Evolutionary conservation across 2,329 filamentous ascomycete species (phyloP).

Genomic region (Eutypella sp.): DNA sequence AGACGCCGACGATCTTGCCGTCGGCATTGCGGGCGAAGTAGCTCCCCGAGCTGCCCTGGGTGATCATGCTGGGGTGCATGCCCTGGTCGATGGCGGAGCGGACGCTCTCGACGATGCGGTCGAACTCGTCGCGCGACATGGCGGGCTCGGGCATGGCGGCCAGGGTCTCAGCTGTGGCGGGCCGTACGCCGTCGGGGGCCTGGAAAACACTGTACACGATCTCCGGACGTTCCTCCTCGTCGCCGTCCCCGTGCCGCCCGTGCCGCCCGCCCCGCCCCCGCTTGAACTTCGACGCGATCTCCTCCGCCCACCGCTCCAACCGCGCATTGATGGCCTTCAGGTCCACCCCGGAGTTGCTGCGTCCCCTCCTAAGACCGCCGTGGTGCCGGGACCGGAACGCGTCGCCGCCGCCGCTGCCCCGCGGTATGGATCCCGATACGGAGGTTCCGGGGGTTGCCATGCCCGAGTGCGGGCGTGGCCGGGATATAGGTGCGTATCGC

Average conservation of each 20-base stretch:
- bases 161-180: constrained; percentile 70
- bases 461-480: constrained; percentile 55
- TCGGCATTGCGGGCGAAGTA: constrained; percentile 92
- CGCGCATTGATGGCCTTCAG: constrained; percentile 97
- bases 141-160: constrained; percentile 55
- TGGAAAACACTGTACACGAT: constrained; percentile 98
- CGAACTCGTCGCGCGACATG: constrained; percentile 77
- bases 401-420: background rate
- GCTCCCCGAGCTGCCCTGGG: constrained; percentile 93
- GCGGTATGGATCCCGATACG: constrained; percentile 17
- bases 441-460: constrained; percentile 52
- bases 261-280: constrained; percentile 68
- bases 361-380: too few species aligned
- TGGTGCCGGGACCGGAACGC: constrained; percentile 46
- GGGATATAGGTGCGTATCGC: constrained; percentile 59
- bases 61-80: constrained; percentile 90
- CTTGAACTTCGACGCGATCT: constrained; percentile 97
- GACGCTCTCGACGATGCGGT: constrained; percentile 86
- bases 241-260: constrained; percentile 44
- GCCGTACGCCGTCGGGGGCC: constrained; percentile 79
- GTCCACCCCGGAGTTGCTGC: constrained; percentile 84
- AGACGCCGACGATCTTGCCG: constrained; percentile 93
- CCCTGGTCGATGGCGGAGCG: constrained; percentile 82
- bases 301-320: constrained; percentile 93
- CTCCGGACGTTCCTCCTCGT: constrained; percentile 85